Base-by-base conservation (phyloP, 2,329 filamentous ascomycete genomes). In the Metarhizium album region DNA sequence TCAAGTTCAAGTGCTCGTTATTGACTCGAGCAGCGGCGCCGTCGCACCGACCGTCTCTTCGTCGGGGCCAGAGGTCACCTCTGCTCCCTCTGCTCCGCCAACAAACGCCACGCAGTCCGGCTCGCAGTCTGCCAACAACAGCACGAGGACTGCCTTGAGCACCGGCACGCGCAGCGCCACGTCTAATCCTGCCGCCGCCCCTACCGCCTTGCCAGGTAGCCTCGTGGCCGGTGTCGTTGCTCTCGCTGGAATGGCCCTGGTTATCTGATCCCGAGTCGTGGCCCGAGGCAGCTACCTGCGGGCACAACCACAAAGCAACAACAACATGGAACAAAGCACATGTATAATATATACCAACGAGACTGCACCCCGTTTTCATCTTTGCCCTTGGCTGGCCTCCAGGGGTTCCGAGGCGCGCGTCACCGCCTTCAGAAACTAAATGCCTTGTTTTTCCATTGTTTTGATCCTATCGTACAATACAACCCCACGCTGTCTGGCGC, bases 121-220 rank as follows among this genome's bases (percentile, higher is more conserved):
- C n/a, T n/a, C n/a, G n/a, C n/a, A n/a, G n/a, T n/a, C n/a, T n/a
- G n/a, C n/a, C n/a, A n/a, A n/a, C n/a, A n/a, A n/a, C n/a, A n/a
- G n/a, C 11, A 35, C 33, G 33, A 35, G 33, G 14, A 35, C 35
- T 20, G n/a, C 23, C 20, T 49, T 48, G 20, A 23, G 5, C 37
- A 31, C 47, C 3, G 48, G 16, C 23, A 50, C 38, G 1, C 42
- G 47, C 7, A 50, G 52, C 38, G n/a, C 38, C 22, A 54, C 54
- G 3, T 54, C 57, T 1, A 61, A 61, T 33, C 56, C 59, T 4
- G 59, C 56, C 29, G 54, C 53, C n/a, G 53, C 53, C 31, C 53
- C 58, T 16, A 58, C 59, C 2, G 57, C 55, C 7, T 55, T 58
- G 37, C 53, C 50, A 27, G 53, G 51, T n/a, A 49, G 49, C 18